Evolutionary conservation across 345 rosid species (phyloP).

Genomic region (Rhizophora mangle): DNA sequence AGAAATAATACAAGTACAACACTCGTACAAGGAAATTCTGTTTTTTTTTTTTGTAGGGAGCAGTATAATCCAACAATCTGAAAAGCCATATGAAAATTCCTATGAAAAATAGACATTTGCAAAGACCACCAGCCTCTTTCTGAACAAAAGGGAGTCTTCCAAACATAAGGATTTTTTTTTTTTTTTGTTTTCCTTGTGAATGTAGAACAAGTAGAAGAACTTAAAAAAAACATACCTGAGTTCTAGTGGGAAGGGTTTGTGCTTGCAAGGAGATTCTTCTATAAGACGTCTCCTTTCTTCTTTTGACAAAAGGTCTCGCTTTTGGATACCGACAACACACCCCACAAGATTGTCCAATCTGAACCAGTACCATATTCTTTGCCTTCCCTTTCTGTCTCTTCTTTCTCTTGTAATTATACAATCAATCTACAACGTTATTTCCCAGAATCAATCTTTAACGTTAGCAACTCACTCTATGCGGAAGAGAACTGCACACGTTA

Average conservation of each 20-base stretch:
- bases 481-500: conserved; percentile 48
- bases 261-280: conserved; percentile 40
- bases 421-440: neutral
- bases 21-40: too few species aligned
- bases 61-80: too few species aligned
- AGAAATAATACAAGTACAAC: too few species aligned
- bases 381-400: neutral
- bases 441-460: neutral
- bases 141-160: too few species aligned
- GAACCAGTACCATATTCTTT: conserved; percentile 41
- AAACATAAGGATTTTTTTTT: neutral
- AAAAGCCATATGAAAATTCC: too few species aligned
- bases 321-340: conserved; percentile 18
- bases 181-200: too few species aligned
- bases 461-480: conserved; percentile 23
- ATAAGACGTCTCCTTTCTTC: conserved; percentile 26
- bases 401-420: conserved; percentile 4
- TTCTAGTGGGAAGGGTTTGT: conserved; percentile 62
- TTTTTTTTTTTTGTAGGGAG: too few species aligned
- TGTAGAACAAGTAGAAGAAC: neutral
- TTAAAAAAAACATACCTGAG: conserved; percentile 42
- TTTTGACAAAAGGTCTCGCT: conserved; percentile 18
- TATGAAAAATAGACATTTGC: neutral
- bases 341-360: conserved; percentile 42
- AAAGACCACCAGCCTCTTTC: neutral